Percentiles rank a stretch among this genome's conserved stretches.
Conservation (phyloP, 441 rosid genomes). For the Raphanus hybrid region DNA sequence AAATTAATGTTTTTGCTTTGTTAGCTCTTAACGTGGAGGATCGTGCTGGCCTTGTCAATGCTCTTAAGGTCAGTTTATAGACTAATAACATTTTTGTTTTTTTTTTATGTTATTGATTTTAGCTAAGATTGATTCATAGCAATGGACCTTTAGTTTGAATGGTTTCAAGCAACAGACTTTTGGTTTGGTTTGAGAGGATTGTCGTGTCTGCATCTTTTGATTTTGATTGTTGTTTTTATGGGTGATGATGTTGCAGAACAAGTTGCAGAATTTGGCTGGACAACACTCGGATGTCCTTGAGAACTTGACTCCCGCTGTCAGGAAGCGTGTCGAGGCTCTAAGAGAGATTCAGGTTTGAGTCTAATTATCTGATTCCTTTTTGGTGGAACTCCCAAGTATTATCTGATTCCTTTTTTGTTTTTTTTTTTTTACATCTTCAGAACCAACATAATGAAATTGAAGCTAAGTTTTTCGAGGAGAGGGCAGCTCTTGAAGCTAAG, state of each 20-base stretch:
- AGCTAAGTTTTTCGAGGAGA: slow-evolving; percentile 89
- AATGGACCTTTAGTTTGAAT: neutral
- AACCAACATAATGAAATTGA: slow-evolving; percentile 81
- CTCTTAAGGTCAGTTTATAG: neutral
- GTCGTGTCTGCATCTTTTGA: neutral
- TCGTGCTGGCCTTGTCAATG: neutral
- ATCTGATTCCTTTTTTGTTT: slow-evolving; percentile 6
- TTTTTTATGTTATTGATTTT: too few relatives aligned
- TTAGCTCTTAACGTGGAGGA: neutral
- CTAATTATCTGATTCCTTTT: too few relatives aligned
- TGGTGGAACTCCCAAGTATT: neutral
- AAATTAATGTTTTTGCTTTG: neutral
- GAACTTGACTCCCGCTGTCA: slow-evolving; percentile 55
- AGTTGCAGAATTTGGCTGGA: slow-evolving; percentile 82
- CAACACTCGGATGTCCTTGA: slow-evolving; percentile 73
- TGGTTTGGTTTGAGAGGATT: slow-evolving; percentile 3
- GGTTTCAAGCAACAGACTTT: neutral
- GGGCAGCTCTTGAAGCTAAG: slow-evolving; percentile 88
- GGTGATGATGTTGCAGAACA: slow-evolving; percentile 48
- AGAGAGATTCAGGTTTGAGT: slow-evolving; percentile 72
- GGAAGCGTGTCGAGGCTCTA: slow-evolving; percentile 85
- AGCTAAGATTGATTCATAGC: neutral
- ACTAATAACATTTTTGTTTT: too few relatives aligned
- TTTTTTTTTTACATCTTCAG: slow-evolving; percentile 42
- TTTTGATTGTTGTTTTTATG: neutral